Evolutionary conservation across 1,284 basidiomycete genomes (phyloP).

Genomic region (Quambalaria eucalypti): DNA sequence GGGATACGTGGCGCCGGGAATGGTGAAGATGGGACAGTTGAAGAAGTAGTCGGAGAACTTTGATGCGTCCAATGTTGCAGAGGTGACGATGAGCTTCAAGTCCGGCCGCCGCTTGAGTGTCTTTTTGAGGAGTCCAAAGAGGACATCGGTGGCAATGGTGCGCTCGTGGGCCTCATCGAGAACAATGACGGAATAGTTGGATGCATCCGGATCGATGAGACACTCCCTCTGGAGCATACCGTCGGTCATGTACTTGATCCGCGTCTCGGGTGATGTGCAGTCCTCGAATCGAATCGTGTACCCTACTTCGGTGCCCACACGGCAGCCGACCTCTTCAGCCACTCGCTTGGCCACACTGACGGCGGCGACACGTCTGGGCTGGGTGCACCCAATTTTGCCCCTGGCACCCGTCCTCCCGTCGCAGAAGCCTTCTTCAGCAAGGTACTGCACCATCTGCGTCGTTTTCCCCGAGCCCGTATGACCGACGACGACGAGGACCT

Average conservation of each 20-base stretch:
- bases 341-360: conserved; percentile 99
- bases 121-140: conserved; percentile 95
- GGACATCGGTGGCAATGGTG: conserved; percentile 91
- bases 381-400: conserved; percentile 89
- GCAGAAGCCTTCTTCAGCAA: conserved; percentile 77
- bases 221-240: conserved; percentile 98
- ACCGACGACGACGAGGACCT: conserved; percentile 85
- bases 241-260: conserved; percentile 99
- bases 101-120: conserved; percentile 86
- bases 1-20: conserved; percentile 95
- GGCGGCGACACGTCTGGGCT: conserved; percentile 94
- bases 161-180: conserved; percentile 97
- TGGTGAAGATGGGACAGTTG: conserved; percentile 98
- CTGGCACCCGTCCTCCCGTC: conserved; percentile 49
- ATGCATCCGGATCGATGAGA: conserved; percentile 86
- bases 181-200: conserved; percentile 90
- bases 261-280: conserved; percentile 90
- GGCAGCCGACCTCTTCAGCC: conserved; percentile 91
- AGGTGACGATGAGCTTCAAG: conserved; percentile 94
- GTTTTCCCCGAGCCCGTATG: conserved; percentile 91
- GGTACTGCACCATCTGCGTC: conserved; percentile 79
- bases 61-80: conserved; percentile 95
- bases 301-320: conserved; percentile 91
- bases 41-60: conserved; percentile 99
- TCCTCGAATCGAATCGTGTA: conserved; percentile 99